Base-by-base conservation (phyloP, 176 grass and related monocot genomes). In the Oryza punctata region DNA sequence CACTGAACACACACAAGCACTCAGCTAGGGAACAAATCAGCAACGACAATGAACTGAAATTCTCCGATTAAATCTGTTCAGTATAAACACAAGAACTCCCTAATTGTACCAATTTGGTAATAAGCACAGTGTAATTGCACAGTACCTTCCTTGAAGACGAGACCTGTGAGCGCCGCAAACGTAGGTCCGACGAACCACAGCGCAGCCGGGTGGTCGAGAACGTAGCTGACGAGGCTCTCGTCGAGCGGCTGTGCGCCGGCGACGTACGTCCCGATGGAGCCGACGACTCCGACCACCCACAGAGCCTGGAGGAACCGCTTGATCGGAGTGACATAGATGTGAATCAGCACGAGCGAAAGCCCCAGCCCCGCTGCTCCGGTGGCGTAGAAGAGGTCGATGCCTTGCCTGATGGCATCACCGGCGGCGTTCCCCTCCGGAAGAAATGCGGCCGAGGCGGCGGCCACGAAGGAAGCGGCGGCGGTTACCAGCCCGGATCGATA, bases 101-200 rank as follows among this genome's bases (percentile, higher is more conserved):
- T 6, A 73, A 21, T 60, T 49, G 16, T 54, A 79, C 40, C 43
- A 46, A 46, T 11, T 38, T 60, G 21, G 9, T 60, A 12, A 49
- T 19, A 63, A 35, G 12, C 1, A 43, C 0, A 19, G 16, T 19
- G 49, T 40, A 63, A 16, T 3, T n/a, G 50, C 59, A 37, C 4
- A 19, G 5, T 82, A 97, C 95, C 95, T 93, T 97, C 95, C 78
- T 94, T 97, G 76, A 94, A 97, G 73, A 97, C 90, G 52, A 97
- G 86, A 5, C 95, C 95, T n/a, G 95, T 94, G 15, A 97, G 80
- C 13, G 92, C 90, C 15, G 95, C 92, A 72, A 97, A 97, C 13
- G 90, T 87, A 1, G 95, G 95, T 1, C 95, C 92, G 15, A 92
- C 81, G 61, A 94, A 89, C 95, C 92, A 94, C 28, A 94, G 21